phyloP scores from a whole-genome alignment of 257 asterid species.

The Cinchona pubescens region DNA sequence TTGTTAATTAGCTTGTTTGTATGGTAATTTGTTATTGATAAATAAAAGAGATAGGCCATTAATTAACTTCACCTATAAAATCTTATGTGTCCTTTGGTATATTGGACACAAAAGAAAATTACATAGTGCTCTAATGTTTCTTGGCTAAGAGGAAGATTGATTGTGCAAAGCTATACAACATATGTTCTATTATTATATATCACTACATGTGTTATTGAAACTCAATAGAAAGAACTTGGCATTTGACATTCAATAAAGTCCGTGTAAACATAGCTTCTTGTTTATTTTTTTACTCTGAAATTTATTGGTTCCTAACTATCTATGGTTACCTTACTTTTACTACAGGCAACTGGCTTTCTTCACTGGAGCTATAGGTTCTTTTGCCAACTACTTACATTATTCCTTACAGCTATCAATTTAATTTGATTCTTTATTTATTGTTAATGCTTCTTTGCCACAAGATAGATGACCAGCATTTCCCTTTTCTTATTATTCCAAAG shows the following conservation, averaged over 20 bases:
- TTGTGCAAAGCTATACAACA: neutral
- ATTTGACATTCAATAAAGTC: neutral
- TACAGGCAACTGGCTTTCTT: conserved; percentile 76
- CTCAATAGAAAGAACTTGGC: conserved; percentile 1
- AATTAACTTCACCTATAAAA: neutral
- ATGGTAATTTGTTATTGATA: neutral
- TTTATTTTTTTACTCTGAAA: neutral
- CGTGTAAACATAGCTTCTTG: neutral
- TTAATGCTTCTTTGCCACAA: neutral
- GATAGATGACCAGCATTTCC: neutral
- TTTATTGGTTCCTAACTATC: conserved; percentile 8
- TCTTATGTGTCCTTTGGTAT: neutral
- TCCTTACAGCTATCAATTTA: neutral
- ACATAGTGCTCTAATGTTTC: neutral
- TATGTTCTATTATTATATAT: neutral
- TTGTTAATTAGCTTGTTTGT: neutral
- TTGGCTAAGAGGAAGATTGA: neutral
- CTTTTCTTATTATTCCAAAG: neutral
- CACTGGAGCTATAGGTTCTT: conserved; percentile 76
- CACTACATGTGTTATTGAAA: neutral
- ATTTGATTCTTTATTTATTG: neutral
- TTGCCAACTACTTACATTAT: neutral
- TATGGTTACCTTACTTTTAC: conserved; percentile 21
- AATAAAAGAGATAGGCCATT: neutral
- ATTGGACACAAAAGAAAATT: neutral